Conservation (phyloP, 148 eudicot genomes). For the Nepenthes mirabilis region DNA sequence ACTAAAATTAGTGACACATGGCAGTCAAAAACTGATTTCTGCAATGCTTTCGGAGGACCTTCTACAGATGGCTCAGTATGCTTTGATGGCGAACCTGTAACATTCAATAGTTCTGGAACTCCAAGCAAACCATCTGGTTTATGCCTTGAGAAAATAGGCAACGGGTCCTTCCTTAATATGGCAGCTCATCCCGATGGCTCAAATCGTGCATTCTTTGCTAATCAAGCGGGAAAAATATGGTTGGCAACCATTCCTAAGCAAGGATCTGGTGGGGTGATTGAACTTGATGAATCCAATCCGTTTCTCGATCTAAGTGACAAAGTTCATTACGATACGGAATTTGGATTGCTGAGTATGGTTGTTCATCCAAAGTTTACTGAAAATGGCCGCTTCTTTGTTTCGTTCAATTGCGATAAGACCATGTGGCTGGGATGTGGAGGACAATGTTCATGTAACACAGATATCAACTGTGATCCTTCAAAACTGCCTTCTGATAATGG, state of each 20-base stretch:
- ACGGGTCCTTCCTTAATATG: constrained; percentile 72
- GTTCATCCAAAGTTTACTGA: constrained; percentile 59
- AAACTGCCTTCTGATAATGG: constrained; percentile 45
- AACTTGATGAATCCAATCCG: constrained; percentile 53
- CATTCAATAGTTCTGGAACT: constrained; percentile 23
- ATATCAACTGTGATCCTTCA: constrained; percentile 73
- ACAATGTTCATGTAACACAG: constrained; percentile 80
- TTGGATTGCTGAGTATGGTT: constrained; percentile 74
- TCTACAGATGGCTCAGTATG: constrained; percentile 41
- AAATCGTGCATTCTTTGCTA: constrained; percentile 61
- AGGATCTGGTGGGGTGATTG: constrained; percentile 43
- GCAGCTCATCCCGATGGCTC: constrained; percentile 77
- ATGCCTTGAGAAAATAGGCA: constrained; percentile 78
- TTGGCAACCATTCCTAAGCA: constrained; percentile 47
- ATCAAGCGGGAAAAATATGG: constrained; percentile 64
- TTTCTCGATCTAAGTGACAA: constrained; percentile 67
- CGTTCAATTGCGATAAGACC: constrained; percentile 78
- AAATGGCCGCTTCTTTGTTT: constrained; percentile 75
- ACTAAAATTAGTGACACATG: constrained; percentile 46
- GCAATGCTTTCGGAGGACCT: constrained; percentile 54
- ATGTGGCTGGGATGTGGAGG: constrained; percentile 61
- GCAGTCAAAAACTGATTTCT: constrained; percentile 57
- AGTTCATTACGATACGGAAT: constrained; percentile 52
- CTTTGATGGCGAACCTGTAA: constrained; percentile 42
- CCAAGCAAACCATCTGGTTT: constrained; percentile 36